Conservation (phyloP, 768 basidiomycete genomes). For the Tylopilus sp. region DNA sequence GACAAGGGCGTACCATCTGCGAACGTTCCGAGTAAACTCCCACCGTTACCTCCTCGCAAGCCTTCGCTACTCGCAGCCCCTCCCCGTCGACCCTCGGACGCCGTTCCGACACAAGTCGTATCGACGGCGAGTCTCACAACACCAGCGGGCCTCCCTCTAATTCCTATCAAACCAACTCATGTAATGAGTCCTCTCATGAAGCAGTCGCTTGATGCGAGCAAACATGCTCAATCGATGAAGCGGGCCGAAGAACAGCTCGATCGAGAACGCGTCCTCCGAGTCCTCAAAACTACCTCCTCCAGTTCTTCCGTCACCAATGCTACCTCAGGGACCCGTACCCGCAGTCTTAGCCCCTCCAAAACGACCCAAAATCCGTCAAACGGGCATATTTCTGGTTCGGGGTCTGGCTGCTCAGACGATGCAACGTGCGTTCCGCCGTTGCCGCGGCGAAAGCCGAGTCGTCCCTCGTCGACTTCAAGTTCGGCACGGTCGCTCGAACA, state of each 20-base stretch:
- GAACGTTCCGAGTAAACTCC: slow-evolving; percentile 18
- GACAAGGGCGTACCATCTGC: slow-evolving; percentile 6
- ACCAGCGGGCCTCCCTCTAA: slow-evolving; percentile 16
- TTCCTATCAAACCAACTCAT: slow-evolving; percentile 36
- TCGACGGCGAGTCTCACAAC: neutral
- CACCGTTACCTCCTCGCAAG: slow-evolving; percentile 37
- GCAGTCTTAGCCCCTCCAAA: slow-evolving; percentile 33
- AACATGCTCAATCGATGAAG: slow-evolving; percentile 67
- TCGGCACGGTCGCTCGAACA: slow-evolving; percentile 39
- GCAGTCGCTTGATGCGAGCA: slow-evolving; percentile 71
- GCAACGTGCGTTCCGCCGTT: slow-evolving; percentile 29
- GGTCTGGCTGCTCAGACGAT: slow-evolving; percentile 20
- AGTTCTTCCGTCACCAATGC: slow-evolving; percentile 12
- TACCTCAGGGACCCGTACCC: slow-evolving; percentile 14
- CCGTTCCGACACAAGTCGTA: neutral
- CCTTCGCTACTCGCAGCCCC: slow-evolving; percentile 21
- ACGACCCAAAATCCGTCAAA: neutral
- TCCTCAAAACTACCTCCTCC: slow-evolving; percentile 61
- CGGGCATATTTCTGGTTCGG: neutral
- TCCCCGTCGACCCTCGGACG: slow-evolving; percentile 22
- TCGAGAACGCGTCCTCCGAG: slow-evolving; percentile 65
- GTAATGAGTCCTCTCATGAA: slow-evolving; percentile 64
- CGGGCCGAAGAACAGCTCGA: slow-evolving; percentile 65
- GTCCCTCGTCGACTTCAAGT: slow-evolving; percentile 33
- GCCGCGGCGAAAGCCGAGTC: slow-evolving; percentile 35